Conservation (phyloP, 768 basidiomycete genomes). For the Hypsizygus marmoreus region DNA sequence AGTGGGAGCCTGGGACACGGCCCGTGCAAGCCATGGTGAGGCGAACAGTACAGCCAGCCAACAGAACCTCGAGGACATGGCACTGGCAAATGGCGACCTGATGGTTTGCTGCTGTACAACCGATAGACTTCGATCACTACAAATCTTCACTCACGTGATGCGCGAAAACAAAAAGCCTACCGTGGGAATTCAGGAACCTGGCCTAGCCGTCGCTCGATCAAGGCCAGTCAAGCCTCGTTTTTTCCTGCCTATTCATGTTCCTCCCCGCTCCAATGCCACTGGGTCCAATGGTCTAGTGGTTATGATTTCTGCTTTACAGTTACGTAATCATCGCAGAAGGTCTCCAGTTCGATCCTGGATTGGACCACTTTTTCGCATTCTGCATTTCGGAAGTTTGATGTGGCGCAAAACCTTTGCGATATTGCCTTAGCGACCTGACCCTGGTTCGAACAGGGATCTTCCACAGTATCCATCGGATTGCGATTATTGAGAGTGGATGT, state of each 20-base stretch:
- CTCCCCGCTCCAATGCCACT: neutral
- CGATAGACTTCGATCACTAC: neutral
- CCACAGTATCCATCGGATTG: too few species aligned
- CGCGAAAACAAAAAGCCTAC: neutral
- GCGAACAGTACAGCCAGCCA: conserved; percentile 8
- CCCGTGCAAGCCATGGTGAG: neutral
- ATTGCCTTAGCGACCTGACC: too few species aligned
- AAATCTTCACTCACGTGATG: neutral
- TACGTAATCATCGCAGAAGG: conserved; percentile 24
- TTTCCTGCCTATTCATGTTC: neutral
- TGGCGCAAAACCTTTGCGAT: too few species aligned
- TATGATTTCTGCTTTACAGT: conserved; percentile 46
- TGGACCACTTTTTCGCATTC: conserved; percentile 24
- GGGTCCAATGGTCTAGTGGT: conserved; percentile 46
- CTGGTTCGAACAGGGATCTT: too few species aligned
- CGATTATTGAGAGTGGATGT: too few species aligned
- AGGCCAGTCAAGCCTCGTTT: too few species aligned
- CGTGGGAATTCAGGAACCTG: too few species aligned
- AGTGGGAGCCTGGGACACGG: conserved; percentile 1
- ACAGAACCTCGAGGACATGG: conserved; percentile 7
- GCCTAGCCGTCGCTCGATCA: too few species aligned
- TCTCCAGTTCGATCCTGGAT: conserved; percentile 40
- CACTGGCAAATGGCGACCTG: too few species aligned
- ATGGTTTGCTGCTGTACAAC: too few species aligned
- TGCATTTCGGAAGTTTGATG: too few species aligned